These are phyloP conservation scores for Casaregolazyma lundiana DNA, from an alignment of 1,139 yeast genomes.

Conservation along the genomic window DNA sequence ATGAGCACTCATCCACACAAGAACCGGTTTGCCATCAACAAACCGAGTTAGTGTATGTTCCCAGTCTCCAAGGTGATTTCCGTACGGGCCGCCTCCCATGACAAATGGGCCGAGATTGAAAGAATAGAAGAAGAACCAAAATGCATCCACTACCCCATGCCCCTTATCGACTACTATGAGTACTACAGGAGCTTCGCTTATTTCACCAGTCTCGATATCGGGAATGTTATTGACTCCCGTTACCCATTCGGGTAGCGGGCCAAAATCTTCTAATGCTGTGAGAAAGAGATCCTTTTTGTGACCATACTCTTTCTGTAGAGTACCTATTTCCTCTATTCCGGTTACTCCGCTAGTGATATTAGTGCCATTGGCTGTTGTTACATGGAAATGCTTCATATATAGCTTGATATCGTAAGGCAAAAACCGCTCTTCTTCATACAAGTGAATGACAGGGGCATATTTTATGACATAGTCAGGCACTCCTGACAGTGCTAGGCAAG, in stretches of 20 bases:
- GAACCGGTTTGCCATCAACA: slow-evolving; percentile 72
- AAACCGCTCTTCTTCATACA: slow-evolving; percentile 85
- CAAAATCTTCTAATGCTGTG: slow-evolving; percentile 68
- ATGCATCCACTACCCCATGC: slow-evolving; percentile 88
- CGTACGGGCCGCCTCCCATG: slow-evolving; percentile 97
- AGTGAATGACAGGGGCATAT: slow-evolving; percentile 73
- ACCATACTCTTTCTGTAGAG: slow-evolving; percentile 7
- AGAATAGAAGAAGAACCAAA: slow-evolving; percentile 93
- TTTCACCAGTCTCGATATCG: slow-evolving; percentile 63
- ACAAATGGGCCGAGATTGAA: slow-evolving; percentile 95
- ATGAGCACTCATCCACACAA: slow-evolving; percentile 98
- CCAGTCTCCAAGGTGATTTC: slow-evolving; percentile 98
- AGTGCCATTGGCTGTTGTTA: slow-evolving; percentile 26
- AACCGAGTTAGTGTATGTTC: slow-evolving; percentile 89
- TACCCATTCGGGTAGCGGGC: slow-evolving; percentile 76
- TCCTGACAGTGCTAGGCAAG: neutral
- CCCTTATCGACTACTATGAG: slow-evolving; percentile 86
- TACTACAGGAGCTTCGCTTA: slow-evolving; percentile 72
- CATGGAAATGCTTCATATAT: slow-evolving; percentile 57
- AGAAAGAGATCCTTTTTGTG: slow-evolving; percentile 40
- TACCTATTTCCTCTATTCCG: slow-evolving; percentile 21
- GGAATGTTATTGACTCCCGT: slow-evolving; percentile 71
- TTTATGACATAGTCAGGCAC: slow-evolving; percentile 72
- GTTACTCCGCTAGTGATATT: slow-evolving; percentile 25
- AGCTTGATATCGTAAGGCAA: slow-evolving; percentile 76